Percentiles rank a stretch among this genome's conserved stretches.
Evolutionary conservation across 352 stramenopile genomes (phyloP).

Genomic region (Peronospora destructor): DNA sequence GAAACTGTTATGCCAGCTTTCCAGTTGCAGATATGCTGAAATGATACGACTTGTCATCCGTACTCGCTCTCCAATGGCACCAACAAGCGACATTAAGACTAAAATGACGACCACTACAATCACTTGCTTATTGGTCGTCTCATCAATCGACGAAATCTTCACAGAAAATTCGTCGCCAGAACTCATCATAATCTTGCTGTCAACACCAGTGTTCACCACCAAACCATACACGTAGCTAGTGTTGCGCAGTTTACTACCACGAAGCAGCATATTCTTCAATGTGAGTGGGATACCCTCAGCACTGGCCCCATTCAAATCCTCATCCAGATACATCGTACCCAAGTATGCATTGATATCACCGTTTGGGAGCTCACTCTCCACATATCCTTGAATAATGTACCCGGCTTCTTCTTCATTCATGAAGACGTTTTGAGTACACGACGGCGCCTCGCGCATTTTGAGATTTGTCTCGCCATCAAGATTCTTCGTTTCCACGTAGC

Average conservation of each 20-base stretch:
- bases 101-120: constrained; percentile 75
- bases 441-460: constrained; percentile 69
- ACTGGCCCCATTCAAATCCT: constrained; percentile 32
- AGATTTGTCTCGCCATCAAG: constrained; percentile 84
- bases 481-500: constrained; percentile 88
- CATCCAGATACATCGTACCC: constrained; percentile 59
- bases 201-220: constrained; percentile 90
- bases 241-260: constrained; percentile 86
- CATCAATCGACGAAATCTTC: constrained; percentile 80
- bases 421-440: constrained; percentile 56
- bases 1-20: constrained; percentile 32
- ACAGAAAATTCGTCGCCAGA: constrained; percentile 74
- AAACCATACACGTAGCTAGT: constrained; percentile 86
- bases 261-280: constrained; percentile 88
- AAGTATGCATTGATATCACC: constrained; percentile 78
- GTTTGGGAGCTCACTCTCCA: constrained; percentile 77
- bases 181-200: constrained; percentile 91
- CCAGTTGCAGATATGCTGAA: constrained; percentile 36
- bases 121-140: constrained; percentile 83
- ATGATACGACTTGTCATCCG: constrained; percentile 41
- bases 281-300: constrained; percentile 47
- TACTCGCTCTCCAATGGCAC: constrained; percentile 50
- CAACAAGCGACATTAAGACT: constrained; percentile 58
- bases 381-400: constrained; percentile 56
- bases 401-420: constrained; percentile 56